Percentiles rank a stretch among this genome's conserved stretches.
These are phyloP conservation scores for Aureobasidium sp. DNA, from an alignment of 2,329 filamentous ascomycete species.

Conservation along the genomic window DNA sequence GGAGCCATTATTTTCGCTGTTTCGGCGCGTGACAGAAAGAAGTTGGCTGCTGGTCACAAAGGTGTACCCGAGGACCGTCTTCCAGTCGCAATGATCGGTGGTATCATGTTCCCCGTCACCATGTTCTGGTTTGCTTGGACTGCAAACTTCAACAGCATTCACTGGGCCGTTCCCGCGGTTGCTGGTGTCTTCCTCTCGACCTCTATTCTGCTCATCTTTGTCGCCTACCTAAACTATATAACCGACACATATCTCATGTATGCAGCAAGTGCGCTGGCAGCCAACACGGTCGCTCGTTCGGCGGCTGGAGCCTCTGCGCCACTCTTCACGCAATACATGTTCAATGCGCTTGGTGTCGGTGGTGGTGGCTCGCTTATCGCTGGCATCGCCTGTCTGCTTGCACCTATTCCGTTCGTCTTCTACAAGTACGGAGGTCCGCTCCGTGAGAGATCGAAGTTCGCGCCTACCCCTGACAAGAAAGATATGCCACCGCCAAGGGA, in stretches of 20 bases:
- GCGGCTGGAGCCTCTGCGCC: slow-evolving; percentile 24
- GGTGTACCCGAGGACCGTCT: slow-evolving; percentile 37
- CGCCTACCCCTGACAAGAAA: slow-evolving; percentile 17
- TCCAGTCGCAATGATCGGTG: slow-evolving; percentile 24
- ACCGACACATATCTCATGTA: slow-evolving; percentile 42
- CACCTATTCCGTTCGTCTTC: slow-evolving; percentile 26
- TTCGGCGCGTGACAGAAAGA: slow-evolving; percentile 31
- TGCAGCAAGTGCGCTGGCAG: slow-evolving; percentile 23
- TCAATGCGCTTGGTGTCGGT: slow-evolving; percentile 22
- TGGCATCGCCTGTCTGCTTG: slow-evolving; percentile 31
- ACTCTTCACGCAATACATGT: slow-evolving; percentile 25
- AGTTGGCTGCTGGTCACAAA: slow-evolving; percentile 26
- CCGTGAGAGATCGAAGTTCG: slow-evolving; percentile 19
- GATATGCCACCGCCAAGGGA: neutral
- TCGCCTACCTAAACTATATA: slow-evolving; percentile 46
- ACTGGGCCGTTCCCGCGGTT: slow-evolving; percentile 40
- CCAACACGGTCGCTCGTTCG: slow-evolving; percentile 23
- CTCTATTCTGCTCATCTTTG: slow-evolving; percentile 40
- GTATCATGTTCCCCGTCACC: slow-evolving; percentile 24
- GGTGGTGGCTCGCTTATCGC: slow-evolving; percentile 33
- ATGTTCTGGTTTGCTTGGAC: slow-evolving; percentile 31
- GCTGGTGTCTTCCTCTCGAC: slow-evolving; percentile 35
- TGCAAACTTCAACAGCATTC: slow-evolving; percentile 32
- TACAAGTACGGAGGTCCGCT: slow-evolving; percentile 23
- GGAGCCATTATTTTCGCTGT: slow-evolving; percentile 33